A percentile compares a stretch with the other conserved stretches of the same genome.
phyloP scores from a whole-genome alignment of 768 basidiomycete genomes.

The Xerocomus spinulosus region DNA sequence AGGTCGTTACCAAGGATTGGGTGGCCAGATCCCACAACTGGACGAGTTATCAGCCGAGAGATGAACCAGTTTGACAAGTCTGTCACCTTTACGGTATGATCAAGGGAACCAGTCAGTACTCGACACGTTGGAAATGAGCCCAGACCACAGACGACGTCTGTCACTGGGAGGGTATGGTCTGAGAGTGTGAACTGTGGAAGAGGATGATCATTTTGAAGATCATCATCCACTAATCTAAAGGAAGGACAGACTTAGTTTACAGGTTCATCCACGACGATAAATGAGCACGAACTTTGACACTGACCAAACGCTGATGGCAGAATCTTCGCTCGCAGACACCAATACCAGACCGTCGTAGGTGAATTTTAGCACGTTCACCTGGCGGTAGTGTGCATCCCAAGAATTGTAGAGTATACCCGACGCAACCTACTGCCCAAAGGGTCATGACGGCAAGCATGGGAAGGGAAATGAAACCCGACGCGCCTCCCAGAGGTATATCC shows the following conservation, averaged over 20 bases:
- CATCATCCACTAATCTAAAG: conserved; percentile 69
- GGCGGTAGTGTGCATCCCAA: conserved; percentile 95
- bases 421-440: conserved; percentile 52
- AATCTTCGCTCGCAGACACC: conserved; percentile 87
- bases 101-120: conserved; percentile 75
- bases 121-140: conserved; percentile 76
- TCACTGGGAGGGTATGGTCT: conserved; percentile 90
- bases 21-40: conserved; percentile 82
- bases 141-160: conserved; percentile 74
- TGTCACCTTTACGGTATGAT: conserved; percentile 86
- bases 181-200: conserved; percentile 75
- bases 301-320: conserved; percentile 85
- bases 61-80: conserved; percentile 9
- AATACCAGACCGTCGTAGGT: conserved; percentile 77
- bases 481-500: conserved; percentile 96
- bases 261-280: conserved; percentile 2
- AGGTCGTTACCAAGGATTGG: conserved; percentile 74
- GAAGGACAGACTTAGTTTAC: conserved; percentile 7
- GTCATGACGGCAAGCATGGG: conserved; percentile 11
- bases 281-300: conserved; percentile 63
- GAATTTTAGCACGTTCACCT: conserved; percentile 78
- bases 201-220: conserved; percentile 67
- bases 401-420: conserved; percentile 92
- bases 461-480: conserved; percentile 29
- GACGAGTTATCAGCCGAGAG: conserved; percentile 6